Evolutionary conservation across 2,329 filamentous ascomycete species (phyloP), one percentile per base, ranked within the genome.

Genomic region (Arthrinium puccinioides): DNA sequence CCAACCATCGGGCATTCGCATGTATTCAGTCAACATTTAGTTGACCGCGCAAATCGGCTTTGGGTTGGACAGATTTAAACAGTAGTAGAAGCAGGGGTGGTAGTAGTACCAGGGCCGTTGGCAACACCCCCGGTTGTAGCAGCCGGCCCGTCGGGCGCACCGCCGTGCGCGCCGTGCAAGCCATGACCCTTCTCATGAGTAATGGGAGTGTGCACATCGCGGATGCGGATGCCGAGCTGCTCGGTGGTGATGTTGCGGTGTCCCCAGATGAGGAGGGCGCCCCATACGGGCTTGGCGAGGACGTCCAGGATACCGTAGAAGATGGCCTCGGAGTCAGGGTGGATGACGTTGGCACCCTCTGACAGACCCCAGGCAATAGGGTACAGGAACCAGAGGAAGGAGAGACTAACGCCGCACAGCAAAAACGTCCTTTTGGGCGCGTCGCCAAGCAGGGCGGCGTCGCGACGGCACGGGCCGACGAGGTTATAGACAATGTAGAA

Each of bases 241-340:
- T 64, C 59, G 9, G 76, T 72, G 31, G 76, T 70, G 35, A 83
- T 82, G 45, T 72, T 74, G 32, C 75, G 66, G 54, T 83, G 79
- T 1, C 77, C 76, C 60, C 64, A 76, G 34, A 85, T 61, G 1
- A 85, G 65, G 1, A 82, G 51, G 10, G 66, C 62, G 13, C 76
- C 75, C 45, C 84, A 84, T 8, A 73, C 63, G 0, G 77, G 76
- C 61, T 84, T 84, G 6, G 79, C 70, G 4, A 82, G 42, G 5
- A 84, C 56, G 42, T 85, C 81, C 1, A 86, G 65, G 4, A 84
- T 60, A 28, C 79, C 78, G 51, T 85, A 86, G 53, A 84, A 83
- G 41, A 82, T 60, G 9, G 77, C 76, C 51, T 85, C 81, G 0
- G 73, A 75, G 50, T 85, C 80, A 0, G 77, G 73, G 3, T 78